phyloP scores from a whole-genome alignment of 1,284 basidiomycete species.

The Gastroboletus turbinatus region DNA sequence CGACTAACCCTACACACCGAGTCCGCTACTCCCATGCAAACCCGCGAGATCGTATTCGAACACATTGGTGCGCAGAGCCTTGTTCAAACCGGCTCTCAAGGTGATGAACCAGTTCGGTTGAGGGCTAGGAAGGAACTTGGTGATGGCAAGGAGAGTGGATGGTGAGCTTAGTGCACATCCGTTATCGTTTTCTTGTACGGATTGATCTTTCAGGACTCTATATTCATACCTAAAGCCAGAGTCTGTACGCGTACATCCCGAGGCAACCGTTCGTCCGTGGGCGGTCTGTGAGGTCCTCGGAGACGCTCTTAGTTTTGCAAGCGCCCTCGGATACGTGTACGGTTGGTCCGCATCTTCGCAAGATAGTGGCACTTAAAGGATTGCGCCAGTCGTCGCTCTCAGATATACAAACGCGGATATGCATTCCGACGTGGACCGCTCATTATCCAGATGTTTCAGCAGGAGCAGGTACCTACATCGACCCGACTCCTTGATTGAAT shows the following conservation, averaged over 20 bases:
- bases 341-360: conserved; percentile 22
- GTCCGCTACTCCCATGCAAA: conserved; percentile 66
- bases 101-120: conserved; percentile 63
- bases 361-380: conserved; percentile 8
- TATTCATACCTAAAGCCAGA: conserved; percentile 80
- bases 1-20: conserved; percentile 76
- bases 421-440: conserved; percentile 66
- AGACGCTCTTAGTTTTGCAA: conserved; percentile 74
- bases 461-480: conserved; percentile 61
- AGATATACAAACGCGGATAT: conserved; percentile 78
- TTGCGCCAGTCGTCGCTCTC: conserved; percentile 56
- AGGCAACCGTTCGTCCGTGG: conserved; percentile 81
- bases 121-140: conserved; percentile 71
- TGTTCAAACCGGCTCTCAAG: conserved; percentile 45
- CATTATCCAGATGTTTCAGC: conserved; percentile 78
- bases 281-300: conserved; percentile 72
- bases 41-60: conserved; percentile 72
- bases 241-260: conserved; percentile 71
- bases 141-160: conserved; percentile 48
- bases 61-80: conserved; percentile 63
- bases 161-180: conserved; percentile 42
- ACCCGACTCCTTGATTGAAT: conserved; percentile 1
- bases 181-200: neutral
- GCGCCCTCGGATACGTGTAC: conserved; percentile 71
- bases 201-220: conserved; percentile 50